Conservation (phyloP, 2,329 filamentous ascomycete genomes). For the Fusarium mexicanum region DNA sequence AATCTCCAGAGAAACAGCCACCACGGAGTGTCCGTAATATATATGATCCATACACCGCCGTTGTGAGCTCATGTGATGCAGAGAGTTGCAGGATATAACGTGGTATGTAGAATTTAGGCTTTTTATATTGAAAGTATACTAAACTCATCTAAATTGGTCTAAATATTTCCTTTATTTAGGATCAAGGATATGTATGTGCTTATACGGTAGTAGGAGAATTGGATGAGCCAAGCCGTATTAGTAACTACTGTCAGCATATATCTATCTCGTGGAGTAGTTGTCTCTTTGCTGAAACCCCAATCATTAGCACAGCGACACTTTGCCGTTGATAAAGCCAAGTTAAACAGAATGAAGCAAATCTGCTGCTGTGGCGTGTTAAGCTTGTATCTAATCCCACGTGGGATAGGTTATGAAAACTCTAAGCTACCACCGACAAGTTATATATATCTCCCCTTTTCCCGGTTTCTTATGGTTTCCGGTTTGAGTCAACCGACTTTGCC, state of each 20-base stretch:
- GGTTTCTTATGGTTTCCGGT: neutral
- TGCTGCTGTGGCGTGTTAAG: neutral
- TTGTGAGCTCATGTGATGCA: conserved; percentile 13
- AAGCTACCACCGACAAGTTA: neutral
- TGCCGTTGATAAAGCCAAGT: neutral
- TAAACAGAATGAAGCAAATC: neutral
- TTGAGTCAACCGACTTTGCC: neutral
- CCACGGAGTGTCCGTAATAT: neutral
- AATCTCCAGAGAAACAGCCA: conserved; percentile 16
- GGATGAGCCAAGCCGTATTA: neutral
- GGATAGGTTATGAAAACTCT: neutral
- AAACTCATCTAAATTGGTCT: neutral
- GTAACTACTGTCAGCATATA: neutral
- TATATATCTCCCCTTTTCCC: too few species aligned
- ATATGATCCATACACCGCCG: neutral
- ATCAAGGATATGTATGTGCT: neutral
- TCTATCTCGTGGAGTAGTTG: neutral
- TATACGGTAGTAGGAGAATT: fast-evolving
- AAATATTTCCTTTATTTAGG: neutral
- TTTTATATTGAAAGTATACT: neutral
- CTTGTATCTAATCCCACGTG: neutral
- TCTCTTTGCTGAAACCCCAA: neutral
- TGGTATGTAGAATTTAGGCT: neutral
- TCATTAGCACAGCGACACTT: neutral
- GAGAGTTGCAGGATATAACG: neutral